Percentiles rank a stretch among this genome's conserved stretches.
These are phyloP conservation scores for Lichtheimia hyalospora DNA, from an alignment of 371 early-diverging fungal genomes.

Conservation along the genomic window DNA sequence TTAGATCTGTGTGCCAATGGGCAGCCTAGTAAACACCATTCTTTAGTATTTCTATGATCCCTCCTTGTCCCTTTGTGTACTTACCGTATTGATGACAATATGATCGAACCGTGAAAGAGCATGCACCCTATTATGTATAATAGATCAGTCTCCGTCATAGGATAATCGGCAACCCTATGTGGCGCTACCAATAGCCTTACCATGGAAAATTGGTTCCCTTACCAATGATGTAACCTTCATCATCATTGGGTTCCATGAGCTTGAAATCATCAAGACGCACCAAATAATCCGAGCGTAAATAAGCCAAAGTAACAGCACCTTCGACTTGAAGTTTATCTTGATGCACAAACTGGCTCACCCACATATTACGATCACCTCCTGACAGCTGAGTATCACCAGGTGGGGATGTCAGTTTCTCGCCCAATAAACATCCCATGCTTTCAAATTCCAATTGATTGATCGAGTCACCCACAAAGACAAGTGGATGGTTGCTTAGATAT, in stretches of 20 bases:
- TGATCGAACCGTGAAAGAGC: conserved; percentile 37
- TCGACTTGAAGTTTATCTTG: conserved; percentile 13
- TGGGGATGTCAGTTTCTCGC: conserved; percentile 21
- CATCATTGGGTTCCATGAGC: conserved; percentile 35
- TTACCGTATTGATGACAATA: conserved; percentile 46
- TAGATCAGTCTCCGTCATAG: too few species aligned
- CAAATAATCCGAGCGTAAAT: conserved; percentile 45
- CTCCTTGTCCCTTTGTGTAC: neutral
- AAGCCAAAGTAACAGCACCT: conserved; percentile 34
- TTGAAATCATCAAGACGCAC: conserved; percentile 44
- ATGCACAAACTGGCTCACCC: conserved; percentile 21
- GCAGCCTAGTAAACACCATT: conserved; percentile 27
- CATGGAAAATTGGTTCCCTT: conserved; percentile 46
- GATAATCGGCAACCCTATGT: neutral
- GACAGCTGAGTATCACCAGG: conserved; percentile 17
- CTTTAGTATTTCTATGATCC: neutral
- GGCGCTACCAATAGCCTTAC: conserved; percentile 14
- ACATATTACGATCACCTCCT: conserved; percentile 33
- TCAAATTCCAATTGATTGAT: conserved; percentile 51
- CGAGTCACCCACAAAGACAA: conserved; percentile 47
- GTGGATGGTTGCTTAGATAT: conserved; percentile 33
- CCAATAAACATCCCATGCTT: conserved; percentile 39
- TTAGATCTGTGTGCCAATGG: conserved; percentile 41
- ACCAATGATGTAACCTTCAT: conserved; percentile 36
- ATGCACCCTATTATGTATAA: conserved; percentile 38